These are phyloP conservation scores for Hirschfeldia incana DNA, from an alignment of 345 rosid genomes.

Conservation along the genomic window DNA sequence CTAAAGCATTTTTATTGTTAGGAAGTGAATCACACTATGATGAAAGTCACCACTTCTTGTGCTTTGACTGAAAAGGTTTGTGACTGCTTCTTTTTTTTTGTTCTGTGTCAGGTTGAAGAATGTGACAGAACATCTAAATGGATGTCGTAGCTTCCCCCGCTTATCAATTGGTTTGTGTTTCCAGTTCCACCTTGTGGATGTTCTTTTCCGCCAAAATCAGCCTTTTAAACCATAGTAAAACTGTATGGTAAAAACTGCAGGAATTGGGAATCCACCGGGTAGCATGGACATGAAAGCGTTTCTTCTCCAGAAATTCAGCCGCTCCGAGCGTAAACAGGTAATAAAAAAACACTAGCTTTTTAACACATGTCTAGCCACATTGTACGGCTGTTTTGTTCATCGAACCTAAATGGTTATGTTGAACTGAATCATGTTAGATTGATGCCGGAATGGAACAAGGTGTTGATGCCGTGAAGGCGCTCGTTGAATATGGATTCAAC, in stretches of 20 bases:
- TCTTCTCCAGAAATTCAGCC: constrained; percentile 79
- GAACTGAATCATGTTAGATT: constrained; percentile 46
- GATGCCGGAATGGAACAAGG: constrained; percentile 67
- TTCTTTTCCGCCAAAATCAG: neutral
- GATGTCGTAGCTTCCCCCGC: constrained; percentile 71
- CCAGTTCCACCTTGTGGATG: neutral
- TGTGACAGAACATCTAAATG: constrained; percentile 71
- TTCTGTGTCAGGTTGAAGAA: constrained; percentile 61
- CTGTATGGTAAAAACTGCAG: constrained; percentile 36
- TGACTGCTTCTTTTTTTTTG: neutral
- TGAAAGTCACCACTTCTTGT: neutral
- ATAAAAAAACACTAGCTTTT: neutral
- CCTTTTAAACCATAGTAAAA: neutral
- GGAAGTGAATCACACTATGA: too few relatives aligned
- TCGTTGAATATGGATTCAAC: constrained; percentile 62
- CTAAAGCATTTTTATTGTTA: too few relatives aligned
- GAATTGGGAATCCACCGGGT: constrained; percentile 92
- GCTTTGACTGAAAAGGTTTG: neutral
- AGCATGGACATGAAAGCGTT: constrained; percentile 89
- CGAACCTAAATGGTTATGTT: neutral
- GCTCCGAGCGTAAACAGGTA: constrained; percentile 64
- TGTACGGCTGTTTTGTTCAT: neutral
- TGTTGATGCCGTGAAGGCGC: constrained; percentile 58
- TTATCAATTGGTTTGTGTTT: constrained; percentile 62
- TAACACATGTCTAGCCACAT: neutral